phyloP scores from a whole-genome alignment of 192 early-diverging fungal genomes.

The Umbelopsis sp. region DNA sequence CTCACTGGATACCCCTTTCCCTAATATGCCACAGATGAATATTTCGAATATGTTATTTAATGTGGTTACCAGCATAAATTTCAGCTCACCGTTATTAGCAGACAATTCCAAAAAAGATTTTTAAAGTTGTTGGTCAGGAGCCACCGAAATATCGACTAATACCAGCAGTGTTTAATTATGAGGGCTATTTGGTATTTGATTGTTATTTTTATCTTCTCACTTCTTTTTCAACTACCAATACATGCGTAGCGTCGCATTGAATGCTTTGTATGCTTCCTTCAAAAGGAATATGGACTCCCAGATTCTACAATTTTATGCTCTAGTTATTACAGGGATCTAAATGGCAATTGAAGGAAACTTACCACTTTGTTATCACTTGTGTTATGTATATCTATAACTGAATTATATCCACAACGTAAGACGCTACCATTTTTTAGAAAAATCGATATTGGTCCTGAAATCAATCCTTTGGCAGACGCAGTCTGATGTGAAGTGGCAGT shows the following conservation, averaged over 20 bases:
- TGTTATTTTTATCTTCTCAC: not conserved
- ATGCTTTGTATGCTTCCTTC: conserved; percentile 1
- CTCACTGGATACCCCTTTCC: conserved; percentile 35
- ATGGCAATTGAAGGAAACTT: not conserved
- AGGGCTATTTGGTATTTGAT: too few species aligned
- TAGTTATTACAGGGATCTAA: too few species aligned
- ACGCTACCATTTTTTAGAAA: conserved; percentile 22
- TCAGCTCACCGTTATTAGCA: conserved; percentile 32
- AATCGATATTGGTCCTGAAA: conserved; percentile 30
- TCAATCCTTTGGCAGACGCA: conserved; percentile 29
- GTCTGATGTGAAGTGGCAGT: not conserved
- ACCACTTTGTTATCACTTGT: not conserved
- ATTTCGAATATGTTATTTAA: not conserved
- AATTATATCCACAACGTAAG: conserved; percentile 16
- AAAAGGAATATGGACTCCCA: not conserved
- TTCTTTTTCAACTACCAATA: conserved; percentile 36
- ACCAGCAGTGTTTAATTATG: not conserved
- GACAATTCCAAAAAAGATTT: conserved; percentile 18
- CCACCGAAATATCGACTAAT: conserved; percentile 34
- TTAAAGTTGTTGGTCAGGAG: conserved; percentile 23
- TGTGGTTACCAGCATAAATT: not conserved
- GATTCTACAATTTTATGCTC: not conserved
- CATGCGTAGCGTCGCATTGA: conserved; percentile 1
- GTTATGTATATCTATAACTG: not conserved
- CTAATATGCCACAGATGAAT: not conserved